Percentiles rank a stretch among this genome's conserved stretches.
Conservation (phyloP, 139 green algal genomes). For the Chlamydomonas sphaeroides region DNA sequence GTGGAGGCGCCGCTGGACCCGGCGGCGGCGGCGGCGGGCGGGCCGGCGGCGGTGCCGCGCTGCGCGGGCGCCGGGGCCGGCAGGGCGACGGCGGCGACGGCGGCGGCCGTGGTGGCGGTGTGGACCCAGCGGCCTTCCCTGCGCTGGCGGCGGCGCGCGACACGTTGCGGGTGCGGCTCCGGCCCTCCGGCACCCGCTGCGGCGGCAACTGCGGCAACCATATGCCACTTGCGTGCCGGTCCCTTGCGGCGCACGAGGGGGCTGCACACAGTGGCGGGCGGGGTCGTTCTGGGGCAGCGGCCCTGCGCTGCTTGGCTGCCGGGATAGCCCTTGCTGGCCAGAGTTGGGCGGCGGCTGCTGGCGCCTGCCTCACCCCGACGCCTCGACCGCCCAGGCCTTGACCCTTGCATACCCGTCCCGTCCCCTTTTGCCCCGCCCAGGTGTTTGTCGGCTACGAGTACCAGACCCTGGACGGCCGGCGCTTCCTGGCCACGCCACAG, state of each 20-base stretch:
- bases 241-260: too few relatives aligned
- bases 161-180: background rate
- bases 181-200: too few relatives aligned
- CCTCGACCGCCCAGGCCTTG: too few relatives aligned
- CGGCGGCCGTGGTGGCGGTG: background rate
- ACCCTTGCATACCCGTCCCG: too few relatives aligned
- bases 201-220: too few relatives aligned
- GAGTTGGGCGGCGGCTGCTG: too few relatives aligned
- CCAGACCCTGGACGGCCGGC: slow-evolving; percentile 33
- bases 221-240: too few relatives aligned
- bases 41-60: background rate
- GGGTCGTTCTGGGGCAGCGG: too few relatives aligned
- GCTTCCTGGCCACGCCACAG: slow-evolving; percentile 39
- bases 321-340: too few relatives aligned
- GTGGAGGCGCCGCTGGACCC: background rate
- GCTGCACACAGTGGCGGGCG: too few relatives aligned
- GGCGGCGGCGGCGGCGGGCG: background rate
- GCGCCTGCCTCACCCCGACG: too few relatives aligned
- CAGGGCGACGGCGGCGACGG: background rate
- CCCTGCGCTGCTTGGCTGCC: too few relatives aligned
- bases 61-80: background rate
- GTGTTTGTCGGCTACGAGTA: slow-evolving; percentile 40
- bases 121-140: background rate
- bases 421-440: background rate
- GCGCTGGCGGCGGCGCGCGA: background rate